Evolutionary conservation across 2,329 filamentous ascomycete genomes (phyloP), one percentile per base, ranked within the genome.

Genomic region (Apiospora phragmitis): DNA sequence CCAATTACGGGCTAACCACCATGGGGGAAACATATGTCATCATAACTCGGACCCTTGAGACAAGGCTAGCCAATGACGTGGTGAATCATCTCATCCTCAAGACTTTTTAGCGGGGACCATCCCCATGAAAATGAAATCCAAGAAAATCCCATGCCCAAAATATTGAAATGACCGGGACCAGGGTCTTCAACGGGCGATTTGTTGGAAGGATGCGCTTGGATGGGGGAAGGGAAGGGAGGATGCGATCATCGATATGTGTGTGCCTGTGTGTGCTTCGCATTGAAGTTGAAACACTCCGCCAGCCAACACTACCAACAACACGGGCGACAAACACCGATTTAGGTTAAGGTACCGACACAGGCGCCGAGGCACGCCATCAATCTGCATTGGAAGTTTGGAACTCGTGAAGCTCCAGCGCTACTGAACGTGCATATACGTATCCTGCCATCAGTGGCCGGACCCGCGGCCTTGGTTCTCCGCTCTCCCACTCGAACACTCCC

Each of bases 331-430:
- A 47, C 43, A 47, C 43, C 32, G 9, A n/a, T 62, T 62, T 62
- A 62, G 55, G 55, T 62, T 62, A 62, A 62, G 55, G 55, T 62
- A 62, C 55, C 14, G 38, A n/a, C n/a, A n/a, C n/a, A n/a, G 29
- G 55, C 55, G 55, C 55, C 55, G 32, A 62, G 55, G 55, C 55
- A 62, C 55, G 55, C 55, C 55, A 62, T n/a, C n/a, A n/a, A n/a
- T 14, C 51, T 59, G 29, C 51, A 59, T n/a, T n/a, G n/a, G n/a
- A n/a, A n/a, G n/a, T n/a, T n/a, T n/a, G n/a, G n/a, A n/a, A 38
- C 55, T 38, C 55, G 9, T 62, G 55, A 62, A 62, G n/a, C n/a
- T n/a, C n/a, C n/a, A n/a, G n/a, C 49, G 21, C 55, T 62, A 62
- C 55, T 62, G 32, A 38, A 38, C 32, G 32, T 62, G 21, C 55